Conservation (phyloP, 306 rosid genomes). For the Rosa lucieae region DNA sequence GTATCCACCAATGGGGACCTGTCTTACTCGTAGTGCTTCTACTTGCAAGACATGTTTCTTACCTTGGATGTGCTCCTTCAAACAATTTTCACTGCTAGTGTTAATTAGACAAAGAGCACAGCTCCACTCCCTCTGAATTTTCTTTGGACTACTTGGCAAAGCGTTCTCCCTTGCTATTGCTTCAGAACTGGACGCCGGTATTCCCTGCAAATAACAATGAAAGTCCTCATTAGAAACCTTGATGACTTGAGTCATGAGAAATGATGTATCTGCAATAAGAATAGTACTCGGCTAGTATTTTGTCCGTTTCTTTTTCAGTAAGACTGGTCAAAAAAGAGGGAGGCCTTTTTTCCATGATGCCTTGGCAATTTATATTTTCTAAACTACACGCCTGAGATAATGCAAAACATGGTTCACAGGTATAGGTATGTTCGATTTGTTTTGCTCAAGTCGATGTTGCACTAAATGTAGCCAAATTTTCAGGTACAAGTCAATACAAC, state of each 20-base stretch:
- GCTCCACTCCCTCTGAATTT: conserved; percentile 62
- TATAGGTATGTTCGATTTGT: background rate
- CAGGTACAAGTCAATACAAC: background rate
- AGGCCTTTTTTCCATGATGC: background rate
- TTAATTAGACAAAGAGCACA: conserved; percentile 59
- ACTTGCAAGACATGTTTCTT: conserved; percentile 45
- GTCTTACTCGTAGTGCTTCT: conserved; percentile 25
- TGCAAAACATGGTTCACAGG: background rate
- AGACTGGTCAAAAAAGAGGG: background rate
- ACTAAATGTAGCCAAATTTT: background rate
- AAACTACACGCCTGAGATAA: background rate
- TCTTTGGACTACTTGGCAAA: conserved; percentile 23
- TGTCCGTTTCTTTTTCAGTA: background rate
- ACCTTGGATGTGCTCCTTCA: conserved; percentile 44
- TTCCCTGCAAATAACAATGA: conserved; percentile 37
- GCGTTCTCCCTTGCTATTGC: conserved; percentile 10
- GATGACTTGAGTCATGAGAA: conserved; percentile 10
- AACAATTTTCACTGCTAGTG: conserved; percentile 43
- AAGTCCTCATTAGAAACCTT: conserved; percentile 6
- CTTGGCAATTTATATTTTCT: background rate
- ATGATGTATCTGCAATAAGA: background rate
- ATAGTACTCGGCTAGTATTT: background rate
- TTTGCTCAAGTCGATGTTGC: background rate
- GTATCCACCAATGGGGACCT: conserved; percentile 15
- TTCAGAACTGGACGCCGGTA: conserved; percentile 16